Evolutionary conservation across 495 filamentous ascomycete genomes (phyloP), one percentile per base, ranked within the genome.

Genomic region (Neurospora sp.): DNA sequence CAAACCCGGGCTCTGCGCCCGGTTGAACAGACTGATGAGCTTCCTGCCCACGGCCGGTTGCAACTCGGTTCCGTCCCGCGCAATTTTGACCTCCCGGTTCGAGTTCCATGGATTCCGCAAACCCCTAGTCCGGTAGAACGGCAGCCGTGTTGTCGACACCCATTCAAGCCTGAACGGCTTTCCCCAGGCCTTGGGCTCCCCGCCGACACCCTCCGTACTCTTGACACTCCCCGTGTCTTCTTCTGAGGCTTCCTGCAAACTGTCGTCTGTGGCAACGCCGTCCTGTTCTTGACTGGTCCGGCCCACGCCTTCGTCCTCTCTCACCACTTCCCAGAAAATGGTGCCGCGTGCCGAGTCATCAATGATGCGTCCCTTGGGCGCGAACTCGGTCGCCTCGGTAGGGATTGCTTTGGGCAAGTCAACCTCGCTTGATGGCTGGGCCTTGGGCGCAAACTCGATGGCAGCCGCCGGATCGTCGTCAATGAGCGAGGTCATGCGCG

Each of bases 91-190:
- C 77, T 98, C 96, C 66, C 96, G 85, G 78, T 97, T 97, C 1
- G 93, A 91, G 80, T 99, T 98, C 96, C 94, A 98, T 3, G 92
- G 89, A 77, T 99, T 99, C n/a, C 96, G 87, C 40, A 99, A 80
- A 0, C 95, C 95, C 69, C 94, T 84, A 0, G 94, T 97, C 59
- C 92, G 90, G 79, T 97, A 95, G 80, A 98, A 99, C 0, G 96
- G 94, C 9, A 99, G 87, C 53, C 91, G 86, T 41, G 89, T 88
- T 4, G 93, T 97, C 10, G 93, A 94, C 38, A 97, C 80, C 96
- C 96, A 99, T 82, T 97, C 90, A 68, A 99, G 88, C 74, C 89
- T 90, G 86, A 99, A 99, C 0, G 94, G 94, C 74, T 94, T 97
- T 40, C 95, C 94, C 89, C 96, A 97, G 3, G 90, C 85, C 78